These are phyloP conservation scores for Aquilaria agallochum DNA, from an alignment of 441 rosid genomes.

Conservation along the genomic window DNA sequence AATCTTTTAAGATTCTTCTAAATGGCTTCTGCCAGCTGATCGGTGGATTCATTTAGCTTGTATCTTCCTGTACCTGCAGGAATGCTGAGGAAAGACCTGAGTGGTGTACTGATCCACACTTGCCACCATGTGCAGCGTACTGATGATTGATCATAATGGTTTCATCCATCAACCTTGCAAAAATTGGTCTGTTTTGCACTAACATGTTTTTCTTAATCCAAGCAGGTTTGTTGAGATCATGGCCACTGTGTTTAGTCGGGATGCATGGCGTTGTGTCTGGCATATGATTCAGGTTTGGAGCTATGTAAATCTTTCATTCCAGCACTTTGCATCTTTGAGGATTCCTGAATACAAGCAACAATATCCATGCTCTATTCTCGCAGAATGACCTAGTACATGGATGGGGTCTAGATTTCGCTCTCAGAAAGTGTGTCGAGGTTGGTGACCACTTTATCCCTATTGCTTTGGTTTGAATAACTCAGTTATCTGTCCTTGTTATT, in stretches of 20 bases:
- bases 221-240: conserved; percentile 86
- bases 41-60: not conserved
- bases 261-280: conserved; percentile 95
- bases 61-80: conserved; percentile 29
- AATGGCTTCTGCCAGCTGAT: too few species aligned
- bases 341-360: conserved; percentile 5
- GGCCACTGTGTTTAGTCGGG: conserved; percentile 88
- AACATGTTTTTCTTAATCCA: conserved; percentile 6
- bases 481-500: not conserved
- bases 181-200: not conserved
- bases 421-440: conserved; percentile 80
- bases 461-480: conserved; percentile 5
- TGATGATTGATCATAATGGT: conserved; percentile 14
- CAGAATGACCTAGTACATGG: conserved; percentile 94
- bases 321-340: conserved; percentile 2
- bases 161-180: not conserved
- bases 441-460: conserved; percentile 16
- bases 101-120: conserved; percentile 71
- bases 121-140: conserved; percentile 97
- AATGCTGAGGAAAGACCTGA: conserved; percentile 70
- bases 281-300: conserved; percentile 72
- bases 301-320: not conserved
- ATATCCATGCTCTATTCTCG: conserved; percentile 3
- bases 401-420: conserved; percentile 90
- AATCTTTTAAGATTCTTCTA: too few species aligned